Evolutionary conservation across 1,139 yeast genomes (phyloP), one percentile per base, ranked within the genome.

Genomic region (Geotrichum klebahnii): DNA sequence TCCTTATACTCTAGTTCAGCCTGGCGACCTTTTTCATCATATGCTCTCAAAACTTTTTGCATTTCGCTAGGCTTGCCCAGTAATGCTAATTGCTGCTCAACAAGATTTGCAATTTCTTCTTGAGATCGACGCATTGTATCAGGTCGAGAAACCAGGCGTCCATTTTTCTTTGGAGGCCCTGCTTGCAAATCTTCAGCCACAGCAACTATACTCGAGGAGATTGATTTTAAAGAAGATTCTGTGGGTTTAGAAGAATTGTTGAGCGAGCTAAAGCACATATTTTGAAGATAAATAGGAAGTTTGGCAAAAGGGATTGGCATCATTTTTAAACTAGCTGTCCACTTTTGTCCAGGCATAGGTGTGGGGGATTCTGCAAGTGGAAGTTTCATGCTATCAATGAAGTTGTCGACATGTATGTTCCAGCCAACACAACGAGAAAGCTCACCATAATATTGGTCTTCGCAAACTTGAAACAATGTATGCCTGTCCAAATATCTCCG

Each of bases 61-160:
- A 61, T 50, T 14, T 53, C 46, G 16, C 59, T 57, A 2, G 71
- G 70, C 14, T 60, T 57, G 2, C 59, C 59, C 20, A 67, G 54
- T 16, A 54, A 54, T 16, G 57, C 53, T 17, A 67, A 49, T 26
- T 53, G 53, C 29, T 44, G 36, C 14, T 46, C 53, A 3, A 51
- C 37, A 31, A 44, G 43, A 3, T 43, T 35, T 17, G 53, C 54
- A 32, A 51, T 48, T 29, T 51, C 54, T 37, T 47, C 45, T 19
- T 44, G 40, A 2, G 50, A 40, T 20, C 52, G 29, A 1, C 52
- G 44, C 6, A 44, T 37, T 1, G 55, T 52, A 26, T 52, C 55
- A 3, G 48, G 51, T 2, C 44, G 47, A 12, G 46, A 35, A 9
- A 44, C 46, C 17, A 43, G 29, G 10, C 29, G 29, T 6, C 29